Evolutionary conservation across 805 yeast genomes (phyloP).

Genomic region (Hanseniaspora jakobsenii): DNA sequence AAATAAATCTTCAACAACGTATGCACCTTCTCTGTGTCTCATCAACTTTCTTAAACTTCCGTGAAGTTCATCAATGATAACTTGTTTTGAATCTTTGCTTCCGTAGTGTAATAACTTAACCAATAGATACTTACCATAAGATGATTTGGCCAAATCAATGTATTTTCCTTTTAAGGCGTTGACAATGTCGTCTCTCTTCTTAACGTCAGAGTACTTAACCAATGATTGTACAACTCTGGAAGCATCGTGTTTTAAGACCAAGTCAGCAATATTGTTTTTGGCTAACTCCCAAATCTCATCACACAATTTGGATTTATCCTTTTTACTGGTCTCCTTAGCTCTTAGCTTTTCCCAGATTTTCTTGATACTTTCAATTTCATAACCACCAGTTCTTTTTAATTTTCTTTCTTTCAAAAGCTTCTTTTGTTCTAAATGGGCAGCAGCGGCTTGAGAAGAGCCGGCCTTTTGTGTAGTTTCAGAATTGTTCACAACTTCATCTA

Average conservation of each 20-base stretch:
- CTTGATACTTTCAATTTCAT: conserved; percentile 73
- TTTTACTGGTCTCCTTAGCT: conserved; percentile 69
- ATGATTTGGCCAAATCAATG: conserved; percentile 74
- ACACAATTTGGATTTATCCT: conserved; percentile 61
- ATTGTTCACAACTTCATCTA: conserved; percentile 26
- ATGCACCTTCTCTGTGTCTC: conserved; percentile 97
- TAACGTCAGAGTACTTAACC: conserved; percentile 71
- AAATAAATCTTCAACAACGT: conserved; percentile 86
- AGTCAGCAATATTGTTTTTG: conserved; percentile 63
- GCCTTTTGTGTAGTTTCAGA: conserved; percentile 24
- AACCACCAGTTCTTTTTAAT: conserved; percentile 75
- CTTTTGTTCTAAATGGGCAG: conserved; percentile 69
- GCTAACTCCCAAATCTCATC: conserved; percentile 77
- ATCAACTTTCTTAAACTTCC: conserved; percentile 83
- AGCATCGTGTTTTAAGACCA: conserved; percentile 91
- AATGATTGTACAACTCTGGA: conserved; percentile 91
- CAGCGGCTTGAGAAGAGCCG: conserved; percentile 20
- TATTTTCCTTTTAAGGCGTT: conserved; percentile 58
- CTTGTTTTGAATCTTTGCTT: conserved; percentile 61
- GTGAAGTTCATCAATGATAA: conserved; percentile 71
- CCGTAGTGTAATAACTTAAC: conserved; percentile 89
- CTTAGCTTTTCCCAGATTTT: conserved; percentile 83
- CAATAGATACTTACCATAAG: conserved; percentile 85
- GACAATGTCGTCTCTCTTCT: conserved; percentile 61
- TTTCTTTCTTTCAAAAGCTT: conserved; percentile 70